These are phyloP conservation scores for Lactarius trivialis DNA, from an alignment of 768 basidiomycete species.

Conservation along the genomic window DNA sequence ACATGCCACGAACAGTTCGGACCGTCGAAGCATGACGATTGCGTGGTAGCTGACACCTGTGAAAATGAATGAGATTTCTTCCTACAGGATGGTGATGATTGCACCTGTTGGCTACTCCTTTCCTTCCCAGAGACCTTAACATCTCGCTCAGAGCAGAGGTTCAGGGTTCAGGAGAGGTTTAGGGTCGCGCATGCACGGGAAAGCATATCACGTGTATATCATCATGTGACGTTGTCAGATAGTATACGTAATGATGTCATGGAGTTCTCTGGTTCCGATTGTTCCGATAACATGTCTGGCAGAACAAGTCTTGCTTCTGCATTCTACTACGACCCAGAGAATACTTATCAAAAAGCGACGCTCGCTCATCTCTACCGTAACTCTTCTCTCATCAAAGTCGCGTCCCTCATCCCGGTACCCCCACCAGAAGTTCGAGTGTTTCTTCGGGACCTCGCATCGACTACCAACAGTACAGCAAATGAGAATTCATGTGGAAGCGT, in stretches of 20 bases:
- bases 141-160: constrained; percentile 25
- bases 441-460: constrained; percentile 31
- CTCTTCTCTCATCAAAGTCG: constrained; percentile 18
- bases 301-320: constrained; percentile 12
- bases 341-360: constrained; percentile 16
- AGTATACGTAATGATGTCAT: constrained; percentile 3
- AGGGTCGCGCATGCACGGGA: not conserved
- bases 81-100: constrained; percentile 6
- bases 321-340: constrained; percentile 14
- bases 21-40: not conserved
- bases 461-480: constrained; percentile 37
- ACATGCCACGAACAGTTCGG: not conserved
- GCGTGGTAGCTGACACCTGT: constrained; percentile 5
- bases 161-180: not conserved
- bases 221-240: not conserved
- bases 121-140: constrained; percentile 34
- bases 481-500: constrained; percentile 44
- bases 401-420: constrained; percentile 16
- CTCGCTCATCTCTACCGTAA: constrained; percentile 20
- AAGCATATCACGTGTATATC: not conserved
- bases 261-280: not conserved
- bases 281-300: not conserved
- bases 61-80: not conserved
- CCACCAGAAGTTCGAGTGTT: constrained; percentile 14
- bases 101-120: constrained; percentile 36